These are phyloP conservation scores for Asterophora lycoperdoides DNA, from an alignment of 768 basidiomycete species.

Conservation along the genomic window DNA sequence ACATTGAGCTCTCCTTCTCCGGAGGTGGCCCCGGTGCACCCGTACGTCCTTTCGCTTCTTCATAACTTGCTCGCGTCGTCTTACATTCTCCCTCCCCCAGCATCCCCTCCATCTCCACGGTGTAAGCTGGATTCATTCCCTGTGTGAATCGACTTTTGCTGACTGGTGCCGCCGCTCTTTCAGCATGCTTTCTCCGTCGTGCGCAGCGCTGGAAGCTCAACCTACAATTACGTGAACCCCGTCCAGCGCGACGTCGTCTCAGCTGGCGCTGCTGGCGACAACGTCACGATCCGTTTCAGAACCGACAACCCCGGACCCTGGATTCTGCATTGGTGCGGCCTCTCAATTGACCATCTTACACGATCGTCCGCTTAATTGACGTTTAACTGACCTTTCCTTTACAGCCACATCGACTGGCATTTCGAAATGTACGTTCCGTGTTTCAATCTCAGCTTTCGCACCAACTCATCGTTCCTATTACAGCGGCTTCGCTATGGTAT, in stretches of 20 bases:
- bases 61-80: neutral
- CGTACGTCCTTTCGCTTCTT: conserved; percentile 12
- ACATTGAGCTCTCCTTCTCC: conserved; percentile 42
- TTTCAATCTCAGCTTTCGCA: too few relatives aligned
- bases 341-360: too few relatives aligned
- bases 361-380: too few relatives aligned
- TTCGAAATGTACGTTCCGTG: too few relatives aligned
- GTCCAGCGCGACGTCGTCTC: conserved; percentile 25
- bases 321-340: conserved; percentile 6
- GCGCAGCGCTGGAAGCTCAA: conserved; percentile 24
- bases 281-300: conserved; percentile 36
- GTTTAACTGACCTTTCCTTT: conserved; percentile 1
- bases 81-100: conserved; percentile 1
- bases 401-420: conserved; percentile 5
- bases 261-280: conserved; percentile 13
- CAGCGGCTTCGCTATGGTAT: neutral
- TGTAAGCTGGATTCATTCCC: conserved; percentile 9
- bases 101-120: conserved; percentile 29
- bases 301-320: conserved; percentile 37
- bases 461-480: too few relatives aligned
- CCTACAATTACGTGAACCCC: conserved; percentile 43
- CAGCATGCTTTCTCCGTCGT: conserved; percentile 36
- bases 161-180: neutral
- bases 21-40: conserved; percentile 29
- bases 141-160: neutral